A percentile compares a stretch with the other conserved stretches of the same genome.
These are phyloP conservation scores for Amphirosellinia nigrospora DNA, from an alignment of 495 filamentous ascomycete genomes.

Conservation along the genomic window DNA sequence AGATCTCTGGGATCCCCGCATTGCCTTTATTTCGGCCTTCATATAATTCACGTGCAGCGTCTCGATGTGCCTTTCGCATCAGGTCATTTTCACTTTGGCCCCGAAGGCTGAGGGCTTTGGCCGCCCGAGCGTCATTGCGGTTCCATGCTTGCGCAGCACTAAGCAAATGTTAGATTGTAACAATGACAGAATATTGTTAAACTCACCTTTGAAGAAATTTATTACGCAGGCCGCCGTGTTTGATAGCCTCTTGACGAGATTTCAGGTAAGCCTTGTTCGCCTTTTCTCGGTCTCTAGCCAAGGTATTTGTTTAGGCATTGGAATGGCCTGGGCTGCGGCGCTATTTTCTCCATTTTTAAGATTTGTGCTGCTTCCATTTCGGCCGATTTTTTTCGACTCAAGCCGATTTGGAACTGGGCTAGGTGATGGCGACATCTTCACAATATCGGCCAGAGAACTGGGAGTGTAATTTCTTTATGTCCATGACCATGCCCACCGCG, in stretches of 20 bases:
- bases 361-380: slow-evolving; percentile 60
- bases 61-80: slow-evolving; percentile 96
- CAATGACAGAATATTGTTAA: not conserved
- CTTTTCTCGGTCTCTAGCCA: slow-evolving; percentile 92
- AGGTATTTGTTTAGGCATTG: slow-evolving; percentile 87
- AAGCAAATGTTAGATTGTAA: slow-evolving; percentile 34
- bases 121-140: slow-evolving; percentile 93
- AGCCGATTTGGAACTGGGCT: slow-evolving; percentile 49
- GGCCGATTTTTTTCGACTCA: slow-evolving; percentile 56
- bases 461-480: slow-evolving; percentile 72
- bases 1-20: slow-evolving; percentile 70
- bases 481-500: slow-evolving; percentile 76
- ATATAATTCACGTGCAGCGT: slow-evolving; percentile 89
- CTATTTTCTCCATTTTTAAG: slow-evolving; percentile 75
- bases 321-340: slow-evolving; percentile 79
- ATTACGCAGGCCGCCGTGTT: slow-evolving; percentile 92
- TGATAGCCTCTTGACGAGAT: slow-evolving; percentile 90
- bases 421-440: slow-evolving; percentile 78
- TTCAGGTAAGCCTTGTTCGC: slow-evolving; percentile 95
- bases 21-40: slow-evolving; percentile 89
- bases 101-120: slow-evolving; percentile 90
- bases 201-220: slow-evolving; percentile 93
- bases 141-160: slow-evolving; percentile 99
- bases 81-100: slow-evolving; percentile 96
- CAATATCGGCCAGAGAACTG: slow-evolving; percentile 90